phyloP scores from a whole-genome alignment of 2,329 filamentous ascomycete species.

The Lasiodiplodia hormozganensis region DNA sequence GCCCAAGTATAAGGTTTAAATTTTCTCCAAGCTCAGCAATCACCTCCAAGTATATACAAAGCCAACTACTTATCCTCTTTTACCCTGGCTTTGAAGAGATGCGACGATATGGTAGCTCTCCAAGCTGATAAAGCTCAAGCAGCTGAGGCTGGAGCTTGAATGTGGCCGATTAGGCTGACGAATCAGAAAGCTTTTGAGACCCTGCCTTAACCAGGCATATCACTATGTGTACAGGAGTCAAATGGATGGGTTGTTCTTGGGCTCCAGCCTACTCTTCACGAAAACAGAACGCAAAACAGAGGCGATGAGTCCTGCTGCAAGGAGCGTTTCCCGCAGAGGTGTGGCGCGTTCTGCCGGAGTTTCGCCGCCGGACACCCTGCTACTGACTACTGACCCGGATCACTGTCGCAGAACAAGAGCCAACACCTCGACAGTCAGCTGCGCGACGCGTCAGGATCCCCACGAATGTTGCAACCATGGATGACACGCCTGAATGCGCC shows the following conservation, averaged over 20 bases:
- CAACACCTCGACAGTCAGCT: background rate
- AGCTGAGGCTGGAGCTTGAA: constrained; percentile 17
- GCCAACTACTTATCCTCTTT: background rate
- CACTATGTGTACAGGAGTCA: background rate
- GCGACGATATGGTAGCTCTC: background rate
- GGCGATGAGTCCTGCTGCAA: background rate
- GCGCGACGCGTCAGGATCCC: constrained; percentile 4
- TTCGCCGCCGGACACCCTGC: background rate
- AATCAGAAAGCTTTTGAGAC: background rate
- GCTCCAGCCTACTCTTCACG: background rate
- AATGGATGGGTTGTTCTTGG: background rate
- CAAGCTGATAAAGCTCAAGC: background rate
- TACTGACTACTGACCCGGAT: background rate
- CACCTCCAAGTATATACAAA: background rate
- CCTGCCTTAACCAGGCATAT: background rate
- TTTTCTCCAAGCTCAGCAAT: background rate
- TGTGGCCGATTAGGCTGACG: background rate
- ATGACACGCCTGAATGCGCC: background rate
- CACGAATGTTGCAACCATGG: background rate
- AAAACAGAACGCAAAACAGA: background rate
- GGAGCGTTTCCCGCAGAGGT: background rate
- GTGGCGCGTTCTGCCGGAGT: background rate
- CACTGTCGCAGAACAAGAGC: constrained; percentile 1
- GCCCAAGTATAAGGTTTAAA: background rate
- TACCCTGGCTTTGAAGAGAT: too few species aligned